Evolutionary conservation across 345 rosid species (phyloP).

Genomic region (Bruguiera gymnorhiza): DNA sequence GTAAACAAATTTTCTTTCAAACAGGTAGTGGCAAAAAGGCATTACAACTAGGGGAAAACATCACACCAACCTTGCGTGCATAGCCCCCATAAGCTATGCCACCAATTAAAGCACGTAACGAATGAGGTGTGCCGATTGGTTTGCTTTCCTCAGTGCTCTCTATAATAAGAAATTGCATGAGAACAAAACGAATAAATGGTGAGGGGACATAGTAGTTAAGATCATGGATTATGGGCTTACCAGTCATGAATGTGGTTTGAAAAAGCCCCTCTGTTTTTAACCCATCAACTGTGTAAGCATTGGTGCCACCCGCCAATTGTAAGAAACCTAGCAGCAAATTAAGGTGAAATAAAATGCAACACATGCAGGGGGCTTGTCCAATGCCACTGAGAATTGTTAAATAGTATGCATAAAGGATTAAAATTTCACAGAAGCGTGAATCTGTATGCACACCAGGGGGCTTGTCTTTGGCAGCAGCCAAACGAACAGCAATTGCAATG

Average conservation of each 20-base stretch:
- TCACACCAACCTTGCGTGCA: slow-evolving; percentile 46
- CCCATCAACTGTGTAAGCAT: slow-evolving; percentile 49
- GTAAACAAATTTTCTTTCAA: neutral
- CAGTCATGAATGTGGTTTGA: slow-evolving; percentile 22
- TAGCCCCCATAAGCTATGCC: slow-evolving; percentile 63
- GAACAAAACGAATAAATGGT: neutral
- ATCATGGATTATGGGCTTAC: slow-evolving; percentile 11
- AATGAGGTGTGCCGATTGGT: slow-evolving; percentile 8
- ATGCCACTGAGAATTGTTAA: neutral
- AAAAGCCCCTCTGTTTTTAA: slow-evolving; percentile 46
- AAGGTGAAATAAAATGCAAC: neutral
- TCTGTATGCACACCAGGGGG: slow-evolving; percentile 38
- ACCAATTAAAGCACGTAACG: slow-evolving; percentile 29
- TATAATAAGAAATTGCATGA: neutral
- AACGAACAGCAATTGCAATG: slow-evolving; percentile 43
- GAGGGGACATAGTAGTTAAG: neutral
- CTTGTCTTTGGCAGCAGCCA: slow-evolving; percentile 43
- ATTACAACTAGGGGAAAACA: neutral
- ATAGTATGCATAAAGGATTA: neutral
- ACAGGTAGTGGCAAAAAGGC: neutral
- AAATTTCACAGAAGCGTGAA: neutral
- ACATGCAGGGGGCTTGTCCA: neutral
- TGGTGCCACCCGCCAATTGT: slow-evolving; percentile 61
- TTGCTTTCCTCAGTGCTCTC: slow-evolving; percentile 15
- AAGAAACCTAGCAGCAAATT: slow-evolving; percentile 41